Evolutionary conservation across 768 basidiomycete genomes (phyloP), one percentile per base, ranked within the genome.

Genomic region (Suillus tomentosus): DNA sequence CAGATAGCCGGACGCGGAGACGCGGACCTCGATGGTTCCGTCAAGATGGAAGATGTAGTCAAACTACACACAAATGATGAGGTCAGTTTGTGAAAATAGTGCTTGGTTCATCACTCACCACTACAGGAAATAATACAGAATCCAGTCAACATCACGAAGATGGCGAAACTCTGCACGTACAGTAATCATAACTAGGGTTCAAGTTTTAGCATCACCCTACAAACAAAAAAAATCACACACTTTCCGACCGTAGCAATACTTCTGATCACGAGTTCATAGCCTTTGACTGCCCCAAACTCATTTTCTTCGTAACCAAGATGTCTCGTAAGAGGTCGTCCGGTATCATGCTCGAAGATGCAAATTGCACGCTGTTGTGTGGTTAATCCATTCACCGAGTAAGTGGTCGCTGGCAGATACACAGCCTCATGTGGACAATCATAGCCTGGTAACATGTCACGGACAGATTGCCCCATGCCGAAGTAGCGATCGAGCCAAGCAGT

Each of bases 401-500:
- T 84, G 8, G 84, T 85, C 0, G 85, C 85, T 3, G 85, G 84
- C n/a, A 90, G 76, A 71, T 80, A 86, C 13, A 85, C 78, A 0
- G 87, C 82, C 57, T 88, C 86, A 64, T 81, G 74, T 5, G 88
- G 88, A 67, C 88, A 89, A 70, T 90, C 88, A 70, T 89, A 89
- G 50, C 85, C 82, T 1, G 83, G 81, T n/a, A 90, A 80, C 77
- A 89, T 77, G 45, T 87, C 82, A n/a, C 84, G 81, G n/a, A 84
- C 82, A 5, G 78, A 56, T 15, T 71, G 69, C 0, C 87, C 87
- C 85, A 88, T 87, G 42, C 87, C 88, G 66, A 88, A 88, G 70
- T 79, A 83, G 8, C 86, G 77, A 65, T 89, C 87, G 13, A 88
- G 79, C 82, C 84, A 89, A 2, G 85, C 85, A 5, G 87, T 85